Conservation (phyloP, 768 basidiomycete genomes). For the Phylloporus rhodoxanthus region DNA sequence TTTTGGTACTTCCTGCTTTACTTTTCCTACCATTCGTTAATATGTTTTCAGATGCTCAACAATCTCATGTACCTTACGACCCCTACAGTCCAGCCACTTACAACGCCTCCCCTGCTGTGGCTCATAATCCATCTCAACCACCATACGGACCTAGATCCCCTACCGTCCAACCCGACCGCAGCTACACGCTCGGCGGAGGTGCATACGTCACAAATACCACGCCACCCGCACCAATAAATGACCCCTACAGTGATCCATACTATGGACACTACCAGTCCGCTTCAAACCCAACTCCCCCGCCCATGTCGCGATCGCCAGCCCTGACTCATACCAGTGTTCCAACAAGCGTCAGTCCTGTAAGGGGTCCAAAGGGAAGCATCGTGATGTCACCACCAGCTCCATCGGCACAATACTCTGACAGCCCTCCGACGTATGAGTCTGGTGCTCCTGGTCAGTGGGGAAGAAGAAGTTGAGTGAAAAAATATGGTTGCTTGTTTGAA, state of each 20-base stretch:
- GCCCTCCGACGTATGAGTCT: conserved; percentile 63
- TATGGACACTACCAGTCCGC: conserved; percentile 22
- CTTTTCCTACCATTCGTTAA: conserved; percentile 1
- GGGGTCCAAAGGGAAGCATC: conserved; percentile 34
- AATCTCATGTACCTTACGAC: conserved; percentile 49
- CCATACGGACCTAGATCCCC: conserved; percentile 17
- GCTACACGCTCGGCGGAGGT: conserved; percentile 52
- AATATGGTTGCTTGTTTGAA: not conserved
- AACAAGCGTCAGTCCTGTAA: conserved; percentile 35
- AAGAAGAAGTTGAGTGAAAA: conserved; percentile 27
- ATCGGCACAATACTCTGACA: conserved; percentile 39
- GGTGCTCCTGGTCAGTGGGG: conserved; percentile 51
- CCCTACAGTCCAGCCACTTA: conserved; percentile 43
- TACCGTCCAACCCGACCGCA: conserved; percentile 37
- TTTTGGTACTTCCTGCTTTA: conserved; percentile 45
- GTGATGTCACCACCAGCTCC: conserved; percentile 17
- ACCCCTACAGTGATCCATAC: conserved; percentile 24
- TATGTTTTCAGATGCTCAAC: conserved; percentile 44
- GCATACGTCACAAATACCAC: conserved; percentile 47
- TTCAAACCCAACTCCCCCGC: conserved; percentile 24
- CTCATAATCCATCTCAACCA: conserved; percentile 11
- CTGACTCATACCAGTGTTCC: conserved; percentile 28
- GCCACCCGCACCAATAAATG: conserved; percentile 36
- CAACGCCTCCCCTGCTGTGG: conserved; percentile 27
- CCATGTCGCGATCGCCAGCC: conserved; percentile 32